phyloP scores from a whole-genome alignment of 331 rosid genomes.

The Acacia pycnantha region DNA sequence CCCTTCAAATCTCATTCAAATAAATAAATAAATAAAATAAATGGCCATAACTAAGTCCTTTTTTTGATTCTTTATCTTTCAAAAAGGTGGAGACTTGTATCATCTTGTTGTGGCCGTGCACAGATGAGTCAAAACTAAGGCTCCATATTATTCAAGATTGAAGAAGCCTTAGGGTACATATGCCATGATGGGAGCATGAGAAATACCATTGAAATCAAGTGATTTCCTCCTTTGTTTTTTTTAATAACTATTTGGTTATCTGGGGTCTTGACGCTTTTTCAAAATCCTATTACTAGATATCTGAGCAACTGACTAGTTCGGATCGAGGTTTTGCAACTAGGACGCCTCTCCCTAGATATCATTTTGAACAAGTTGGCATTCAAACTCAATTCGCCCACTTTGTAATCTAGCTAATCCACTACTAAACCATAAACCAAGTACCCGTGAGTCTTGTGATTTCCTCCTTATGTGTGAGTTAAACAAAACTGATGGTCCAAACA shows the following conservation, averaged over 20 bases:
- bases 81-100: not conserved
- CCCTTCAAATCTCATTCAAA: not conserved
- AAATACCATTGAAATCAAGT: not conserved
- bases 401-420: too few species aligned
- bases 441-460: too few species aligned
- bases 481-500: not conserved
- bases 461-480: not conserved
- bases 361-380: too few species aligned
- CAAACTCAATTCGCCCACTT: too few species aligned
- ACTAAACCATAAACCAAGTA: too few species aligned
- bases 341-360: too few species aligned
- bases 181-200: not conserved
- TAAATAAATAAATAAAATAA: not conserved
- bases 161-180: not conserved
- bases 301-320: too few species aligned
- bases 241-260: too few species aligned
- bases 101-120: not conserved
- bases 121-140: not conserved
- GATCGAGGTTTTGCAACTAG: too few species aligned
- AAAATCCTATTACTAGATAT: too few species aligned
- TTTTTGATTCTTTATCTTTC: not conserved
- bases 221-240: not conserved
- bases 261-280: rapidly evolving
- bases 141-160: not conserved
- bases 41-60: not conserved